Base-by-base conservation (phyloP, 2,329 filamentous ascomycete genomes). In the Aspergillus pseudoglaucus region DNA sequence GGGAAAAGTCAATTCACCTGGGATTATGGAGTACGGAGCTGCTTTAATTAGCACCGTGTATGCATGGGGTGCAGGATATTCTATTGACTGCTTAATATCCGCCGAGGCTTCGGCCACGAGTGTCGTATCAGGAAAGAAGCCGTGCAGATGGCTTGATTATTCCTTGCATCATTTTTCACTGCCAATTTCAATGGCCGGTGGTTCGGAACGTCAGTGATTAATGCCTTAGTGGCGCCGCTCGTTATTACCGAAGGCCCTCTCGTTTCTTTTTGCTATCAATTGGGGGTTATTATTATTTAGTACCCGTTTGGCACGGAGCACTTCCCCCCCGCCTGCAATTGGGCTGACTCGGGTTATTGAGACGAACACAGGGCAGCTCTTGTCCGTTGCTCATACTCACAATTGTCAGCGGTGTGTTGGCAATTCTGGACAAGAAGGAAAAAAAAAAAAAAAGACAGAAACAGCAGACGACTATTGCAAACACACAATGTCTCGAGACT, bases 401-500 rank as follows among this genome's bases (percentile, higher is more conserved):
- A 42, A 50, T 52, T 56, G 54, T 55, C 53, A 56, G 54, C 52
- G 49, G 47, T 54, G 53, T 47, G 50, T 52, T 57, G 54, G 52
- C 52, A 57, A 20, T 17, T 15, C 15, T 5, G 22, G 17, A 20
- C 15, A 10, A 1, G 15, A n/a, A 33, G 7, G 6, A 35, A 25
- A 25, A 12, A 12, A 12, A 30, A 30, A 27, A 27, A 44, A 54
- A 44, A 57, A 49, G 45, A 45, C 47, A 56, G 49, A 48, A 46
- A 48, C 15, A 43, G 32, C 42, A 45, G 52, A 56, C 55, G 51
- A 51, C 56, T 57, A 56, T 53, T 49, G 14, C 45, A 48, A 17
- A 35, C 63, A 58, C 65, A 68, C 61, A 42, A 69, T 70, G 66
- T 62, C 61, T 60, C 57, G 32, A 55, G 49, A 54, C 42, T 55